Evolutionary conservation across 2,329 filamentous ascomycete species (phyloP).

Genomic region (Lojkania enalia): DNA sequence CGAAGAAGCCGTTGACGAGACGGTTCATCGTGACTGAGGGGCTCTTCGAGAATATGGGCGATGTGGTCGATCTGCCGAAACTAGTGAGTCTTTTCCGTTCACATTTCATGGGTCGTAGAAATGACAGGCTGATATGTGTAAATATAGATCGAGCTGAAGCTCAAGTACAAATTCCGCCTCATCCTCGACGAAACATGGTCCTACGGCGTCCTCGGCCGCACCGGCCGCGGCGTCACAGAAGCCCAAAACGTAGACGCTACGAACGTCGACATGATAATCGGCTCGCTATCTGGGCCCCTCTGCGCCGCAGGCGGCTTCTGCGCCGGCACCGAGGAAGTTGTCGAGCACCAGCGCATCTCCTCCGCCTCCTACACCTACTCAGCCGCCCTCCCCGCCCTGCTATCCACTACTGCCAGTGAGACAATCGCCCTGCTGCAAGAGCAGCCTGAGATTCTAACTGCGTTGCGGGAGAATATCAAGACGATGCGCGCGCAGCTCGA

Average conservation of each 20-base stretch:
- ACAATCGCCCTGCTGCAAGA: conserved; percentile 84
- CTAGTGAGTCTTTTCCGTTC: conserved; percentile 60
- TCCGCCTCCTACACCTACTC: conserved; percentile 94
- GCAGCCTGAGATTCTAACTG: conserved; percentile 77
- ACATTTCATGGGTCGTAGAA: too few species aligned
- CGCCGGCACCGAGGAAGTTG: conserved; percentile 85
- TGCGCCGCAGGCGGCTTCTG: conserved; percentile 96
- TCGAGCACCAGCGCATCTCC: conserved; percentile 93
- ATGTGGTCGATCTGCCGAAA: conserved; percentile 80
- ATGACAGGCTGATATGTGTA: too few species aligned
- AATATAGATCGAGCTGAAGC: conserved; percentile 89
- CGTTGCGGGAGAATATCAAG: conserved; percentile 83
- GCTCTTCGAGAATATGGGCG: conserved; percentile 87
- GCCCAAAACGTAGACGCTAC: conserved; percentile 93
- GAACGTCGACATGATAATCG: conserved; percentile 96
- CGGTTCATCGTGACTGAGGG: conserved; percentile 96
- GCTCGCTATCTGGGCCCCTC: conserved; percentile 85
- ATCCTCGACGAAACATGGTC: conserved; percentile 98
- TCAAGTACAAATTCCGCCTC: conserved; percentile 96
- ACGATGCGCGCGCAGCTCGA: conserved; percentile 86
- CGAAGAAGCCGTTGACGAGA: conserved; percentile 83
- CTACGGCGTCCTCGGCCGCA: conserved; percentile 90
- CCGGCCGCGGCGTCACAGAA: conserved; percentile 89
- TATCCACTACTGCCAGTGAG: conserved; percentile 94
- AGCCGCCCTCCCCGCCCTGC: conserved; percentile 87